Conservation (phyloP, 2,329 filamentous ascomycete species). For the Epicoccum sorghinum region DNA sequence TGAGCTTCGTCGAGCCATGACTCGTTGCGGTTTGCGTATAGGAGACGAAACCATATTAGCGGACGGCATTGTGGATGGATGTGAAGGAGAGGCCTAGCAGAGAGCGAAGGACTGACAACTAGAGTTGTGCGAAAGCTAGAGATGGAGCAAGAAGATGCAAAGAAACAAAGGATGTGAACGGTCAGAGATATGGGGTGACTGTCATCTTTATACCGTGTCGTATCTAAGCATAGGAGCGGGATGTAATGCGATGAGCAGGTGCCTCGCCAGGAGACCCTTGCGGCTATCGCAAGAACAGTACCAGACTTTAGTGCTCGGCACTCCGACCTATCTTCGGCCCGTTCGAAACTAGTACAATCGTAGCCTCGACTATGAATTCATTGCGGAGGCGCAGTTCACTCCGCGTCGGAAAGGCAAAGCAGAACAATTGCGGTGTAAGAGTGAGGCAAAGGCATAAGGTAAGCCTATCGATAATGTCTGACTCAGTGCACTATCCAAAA, state of each 20-base stretch:
- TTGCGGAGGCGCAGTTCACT: not conserved
- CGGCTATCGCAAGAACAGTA: constrained; percentile 6
- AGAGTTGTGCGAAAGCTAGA: not conserved
- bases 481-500: not conserved
- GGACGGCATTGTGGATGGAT: constrained; percentile 2
- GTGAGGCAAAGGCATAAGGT: constrained; percentile 10
- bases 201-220: constrained; percentile 8
- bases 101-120: not conserved
- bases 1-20: constrained; percentile 11
- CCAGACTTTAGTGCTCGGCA: constrained; percentile 13
- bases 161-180: not conserved
- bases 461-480: constrained; percentile 7
- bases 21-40: constrained; percentile 14
- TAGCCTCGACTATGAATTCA: constrained; percentile 2
- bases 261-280: constrained; percentile 7
- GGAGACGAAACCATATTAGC: constrained; percentile 10
- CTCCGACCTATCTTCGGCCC: constrained; percentile 14
- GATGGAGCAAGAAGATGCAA: not conserved
- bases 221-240: not conserved
- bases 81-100: not conserved
- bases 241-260: constrained; percentile 9
- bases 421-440: constrained; percentile 13
- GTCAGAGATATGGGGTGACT: not conserved
- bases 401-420: not conserved
- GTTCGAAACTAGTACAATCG: constrained; percentile 4